A percentile compares a stretch with the other conserved stretches of the same genome.
Conservation (phyloP, 495 filamentous ascomycete genomes). For the Parathielavia hyrcaniae region DNA sequence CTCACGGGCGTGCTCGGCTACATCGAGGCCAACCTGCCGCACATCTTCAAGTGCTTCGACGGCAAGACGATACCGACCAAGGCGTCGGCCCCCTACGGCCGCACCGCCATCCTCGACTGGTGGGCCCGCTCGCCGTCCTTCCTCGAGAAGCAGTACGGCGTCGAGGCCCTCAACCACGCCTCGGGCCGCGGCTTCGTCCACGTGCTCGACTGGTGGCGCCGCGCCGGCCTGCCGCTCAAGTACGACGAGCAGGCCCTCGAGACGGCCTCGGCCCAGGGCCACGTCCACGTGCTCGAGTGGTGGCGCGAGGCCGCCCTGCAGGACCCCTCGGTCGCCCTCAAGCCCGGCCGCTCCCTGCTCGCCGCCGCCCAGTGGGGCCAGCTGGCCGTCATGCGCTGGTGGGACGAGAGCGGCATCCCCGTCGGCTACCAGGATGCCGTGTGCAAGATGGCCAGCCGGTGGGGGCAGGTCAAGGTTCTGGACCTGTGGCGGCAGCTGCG, state of each 20-base stretch:
- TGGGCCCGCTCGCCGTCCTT: constrained; percentile 66
- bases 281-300: constrained; percentile 81
- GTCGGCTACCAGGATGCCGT: constrained; percentile 69
- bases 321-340: constrained; percentile 46
- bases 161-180: constrained; percentile 80
- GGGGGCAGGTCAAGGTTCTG: constrained; percentile 81
- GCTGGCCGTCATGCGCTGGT: constrained; percentile 68
- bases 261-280: constrained; percentile 73
- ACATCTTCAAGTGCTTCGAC: constrained; percentile 77
- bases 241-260: constrained; percentile 84
- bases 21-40: constrained; percentile 68
- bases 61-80: constrained; percentile 77
- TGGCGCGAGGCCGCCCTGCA: constrained; percentile 62
- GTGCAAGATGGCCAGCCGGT: constrained; percentile 72
- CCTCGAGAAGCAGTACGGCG: constrained; percentile 64
- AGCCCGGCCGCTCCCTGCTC: constrained; percentile 73
- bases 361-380: constrained; percentile 74
- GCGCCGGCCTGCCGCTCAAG: constrained; percentile 69
- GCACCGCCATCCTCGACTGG: constrained; percentile 78
- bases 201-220: constrained; percentile 87
- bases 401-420: constrained; percentile 69
- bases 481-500: constrained; percentile 73
- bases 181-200: constrained; percentile 74
- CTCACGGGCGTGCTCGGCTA: constrained; percentile 71
- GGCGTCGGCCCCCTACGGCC: constrained; percentile 79